Evolutionary conservation across 2,329 filamentous ascomycete species (phyloP).

Genomic region (Hypoxylon sp.): DNA sequence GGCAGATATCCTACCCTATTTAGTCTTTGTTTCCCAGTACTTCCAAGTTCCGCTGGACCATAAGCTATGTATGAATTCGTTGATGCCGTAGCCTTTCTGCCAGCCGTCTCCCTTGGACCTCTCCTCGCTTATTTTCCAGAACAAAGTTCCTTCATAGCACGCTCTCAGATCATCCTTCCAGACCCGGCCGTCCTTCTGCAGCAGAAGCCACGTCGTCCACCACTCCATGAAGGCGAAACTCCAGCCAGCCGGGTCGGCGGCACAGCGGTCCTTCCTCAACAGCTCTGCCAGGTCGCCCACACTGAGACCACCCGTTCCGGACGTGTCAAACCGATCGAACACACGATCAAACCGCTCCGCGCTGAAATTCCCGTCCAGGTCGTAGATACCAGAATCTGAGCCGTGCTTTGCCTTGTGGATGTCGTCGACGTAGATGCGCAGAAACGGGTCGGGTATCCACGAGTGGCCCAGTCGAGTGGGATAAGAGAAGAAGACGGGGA

Average conservation of each 20-base stretch:
- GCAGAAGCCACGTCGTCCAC: slow-evolving; percentile 38
- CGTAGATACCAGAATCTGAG: slow-evolving; percentile 38
- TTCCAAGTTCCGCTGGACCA: slow-evolving; percentile 31
- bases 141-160: slow-evolving; percentile 37
- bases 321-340: slow-evolving; percentile 31
- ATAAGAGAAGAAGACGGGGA: slow-evolving; percentile 60
- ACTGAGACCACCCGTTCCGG: slow-evolving; percentile 15
- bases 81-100: slow-evolving; percentile 30
- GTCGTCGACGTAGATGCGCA: slow-evolving; percentile 54
- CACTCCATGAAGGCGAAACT: slow-evolving; percentile 40
- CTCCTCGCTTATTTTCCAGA: slow-evolving; percentile 36
- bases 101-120: slow-evolving; percentile 20
- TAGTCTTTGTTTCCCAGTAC: slow-evolving; percentile 18
- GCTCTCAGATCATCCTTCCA: slow-evolving; percentile 35
- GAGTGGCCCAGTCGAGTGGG: slow-evolving; percentile 55
- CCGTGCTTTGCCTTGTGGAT: slow-evolving; percentile 58
- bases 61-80: slow-evolving; percentile 15
- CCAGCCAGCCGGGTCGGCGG: slow-evolving; percentile 38
- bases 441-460: slow-evolving; percentile 55
- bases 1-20: neutral
- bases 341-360: slow-evolving; percentile 26
- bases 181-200: slow-evolving; percentile 31
- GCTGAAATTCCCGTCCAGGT: slow-evolving; percentile 32
- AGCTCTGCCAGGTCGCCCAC: slow-evolving; percentile 22
- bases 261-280: slow-evolving; percentile 32